Evolutionary conservation across 495 filamentous ascomycete species (phyloP).

Genomic region (Tuber calosporum): DNA sequence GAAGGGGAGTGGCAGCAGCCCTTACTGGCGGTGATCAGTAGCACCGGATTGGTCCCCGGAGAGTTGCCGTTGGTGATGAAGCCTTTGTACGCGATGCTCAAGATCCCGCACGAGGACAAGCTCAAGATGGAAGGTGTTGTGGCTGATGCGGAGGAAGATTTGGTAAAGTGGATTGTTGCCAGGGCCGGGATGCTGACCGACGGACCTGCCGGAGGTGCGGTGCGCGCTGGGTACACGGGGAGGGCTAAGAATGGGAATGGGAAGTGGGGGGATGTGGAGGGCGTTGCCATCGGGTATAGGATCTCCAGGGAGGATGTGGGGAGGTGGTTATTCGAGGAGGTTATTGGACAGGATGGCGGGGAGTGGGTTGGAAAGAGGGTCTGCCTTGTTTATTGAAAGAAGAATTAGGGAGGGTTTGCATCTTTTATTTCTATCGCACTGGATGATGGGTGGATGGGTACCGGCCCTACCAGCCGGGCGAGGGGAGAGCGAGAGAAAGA

Average conservation of each 20-base stretch:
- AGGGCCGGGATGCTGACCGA: constrained; percentile 43
- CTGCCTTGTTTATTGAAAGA: constrained; percentile 42
- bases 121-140: constrained; percentile 42
- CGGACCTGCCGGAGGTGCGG: constrained; percentile 32
- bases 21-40: constrained; percentile 38
- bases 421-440: not conserved
- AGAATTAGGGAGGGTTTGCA: not conserved
- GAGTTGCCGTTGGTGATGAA: constrained; percentile 43
- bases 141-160: constrained; percentile 19
- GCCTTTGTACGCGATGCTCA: constrained; percentile 44
- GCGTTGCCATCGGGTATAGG: constrained; percentile 43
- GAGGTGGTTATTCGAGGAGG: constrained; percentile 46
- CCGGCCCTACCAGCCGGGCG: not conserved
- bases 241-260: constrained; percentile 41
- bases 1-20: constrained; percentile 20
- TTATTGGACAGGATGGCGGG: constrained; percentile 42
- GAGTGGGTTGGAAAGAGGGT: constrained; percentile 45
- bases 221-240: constrained; percentile 42
- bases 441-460: too few relatives aligned
- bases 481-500: not conserved
- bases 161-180: constrained; percentile 40
- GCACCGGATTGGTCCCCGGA: constrained; percentile 40
- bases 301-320: constrained; percentile 45
- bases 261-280: constrained; percentile 29
- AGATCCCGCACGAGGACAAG: constrained; percentile 45